phyloP scores from a whole-genome alignment of 768 basidiomycete genomes.

The Astraeus odoratus region DNA sequence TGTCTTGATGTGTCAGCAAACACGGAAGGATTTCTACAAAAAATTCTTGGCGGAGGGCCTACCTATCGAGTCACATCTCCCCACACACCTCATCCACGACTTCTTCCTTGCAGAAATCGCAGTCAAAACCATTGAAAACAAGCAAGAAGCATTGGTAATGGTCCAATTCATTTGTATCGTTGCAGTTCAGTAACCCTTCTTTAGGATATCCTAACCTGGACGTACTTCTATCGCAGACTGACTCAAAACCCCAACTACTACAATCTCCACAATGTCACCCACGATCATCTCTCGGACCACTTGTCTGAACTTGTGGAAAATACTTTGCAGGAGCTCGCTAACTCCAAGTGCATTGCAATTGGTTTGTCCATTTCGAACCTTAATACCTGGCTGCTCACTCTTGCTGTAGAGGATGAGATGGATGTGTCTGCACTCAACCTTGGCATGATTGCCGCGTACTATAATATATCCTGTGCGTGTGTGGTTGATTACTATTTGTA shows the following conservation, averaged over 20 bases:
- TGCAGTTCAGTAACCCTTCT: not conserved
- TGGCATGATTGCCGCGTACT: slow-evolving; percentile 98
- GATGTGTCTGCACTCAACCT: slow-evolving; percentile 87
- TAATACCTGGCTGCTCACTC: not conserved
- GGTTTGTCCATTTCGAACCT: slow-evolving; percentile 35
- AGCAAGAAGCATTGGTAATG: slow-evolving; percentile 88
- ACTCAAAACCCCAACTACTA: slow-evolving; percentile 97
- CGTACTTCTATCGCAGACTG: slow-evolving; percentile 95
- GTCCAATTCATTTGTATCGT: not conserved
- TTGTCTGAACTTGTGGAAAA: slow-evolving; percentile 94
- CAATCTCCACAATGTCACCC: slow-evolving; percentile 90
- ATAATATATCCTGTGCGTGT: slow-evolving; percentile 81
- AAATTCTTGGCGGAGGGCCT: slow-evolving; percentile 97
- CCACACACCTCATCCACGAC: slow-evolving; percentile 87
- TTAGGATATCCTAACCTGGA: slow-evolving; percentile 97
- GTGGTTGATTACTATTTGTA: not conserved
- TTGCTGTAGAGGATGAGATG: slow-evolving; percentile 73
- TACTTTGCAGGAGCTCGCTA: slow-evolving; percentile 84
- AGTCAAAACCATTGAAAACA: slow-evolving; percentile 98
- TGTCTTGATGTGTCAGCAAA: slow-evolving; percentile 96
- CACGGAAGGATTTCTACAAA: slow-evolving; percentile 97
- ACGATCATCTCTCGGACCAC: slow-evolving; percentile 93
- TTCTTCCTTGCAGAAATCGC: slow-evolving; percentile 98
- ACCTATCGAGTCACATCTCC: slow-evolving; percentile 92
- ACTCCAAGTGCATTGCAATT: slow-evolving; percentile 91